These are phyloP conservation scores for Penicillium paneum DNA, from an alignment of 2,329 filamentous ascomycete genomes.

Conservation along the genomic window DNA sequence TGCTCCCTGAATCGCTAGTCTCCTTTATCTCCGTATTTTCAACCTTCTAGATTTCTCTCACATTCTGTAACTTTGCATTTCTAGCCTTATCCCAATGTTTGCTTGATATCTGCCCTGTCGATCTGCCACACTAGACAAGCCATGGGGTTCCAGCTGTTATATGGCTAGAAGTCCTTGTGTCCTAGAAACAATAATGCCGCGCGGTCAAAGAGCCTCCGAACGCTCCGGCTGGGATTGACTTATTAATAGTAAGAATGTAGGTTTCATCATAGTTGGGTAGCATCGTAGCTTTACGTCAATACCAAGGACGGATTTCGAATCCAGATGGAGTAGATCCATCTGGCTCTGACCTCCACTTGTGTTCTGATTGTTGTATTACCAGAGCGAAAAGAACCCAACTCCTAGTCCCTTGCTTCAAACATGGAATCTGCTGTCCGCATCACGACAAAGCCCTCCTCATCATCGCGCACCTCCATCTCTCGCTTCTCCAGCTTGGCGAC, in stretches of 20 bases:
- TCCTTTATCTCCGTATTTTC: background rate
- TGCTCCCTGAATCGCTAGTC: background rate
- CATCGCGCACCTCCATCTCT: conserved; percentile 62
- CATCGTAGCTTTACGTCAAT: background rate
- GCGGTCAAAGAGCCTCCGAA: background rate
- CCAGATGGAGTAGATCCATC: background rate
- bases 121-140: background rate
- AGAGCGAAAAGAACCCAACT: background rate
- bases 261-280: background rate
- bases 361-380: background rate
- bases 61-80: background rate
- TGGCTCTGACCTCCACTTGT: background rate
- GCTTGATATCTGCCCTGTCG: background rate
- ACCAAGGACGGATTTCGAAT: too few relatives aligned
- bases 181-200: background rate
- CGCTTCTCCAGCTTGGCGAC: conserved; percentile 73
- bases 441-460: conserved; percentile 65
- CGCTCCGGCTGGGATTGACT: background rate
- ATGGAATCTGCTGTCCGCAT: conserved; percentile 30
- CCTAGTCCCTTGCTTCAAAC: conserved; percentile 16
- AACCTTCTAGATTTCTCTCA: too few relatives aligned
- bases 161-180: background rate
- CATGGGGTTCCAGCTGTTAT: background rate
- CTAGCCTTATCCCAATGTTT: background rate
- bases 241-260: background rate